Conservation (phyloP, 495 filamentous ascomycete species). For the Penicillium tannophilum region DNA sequence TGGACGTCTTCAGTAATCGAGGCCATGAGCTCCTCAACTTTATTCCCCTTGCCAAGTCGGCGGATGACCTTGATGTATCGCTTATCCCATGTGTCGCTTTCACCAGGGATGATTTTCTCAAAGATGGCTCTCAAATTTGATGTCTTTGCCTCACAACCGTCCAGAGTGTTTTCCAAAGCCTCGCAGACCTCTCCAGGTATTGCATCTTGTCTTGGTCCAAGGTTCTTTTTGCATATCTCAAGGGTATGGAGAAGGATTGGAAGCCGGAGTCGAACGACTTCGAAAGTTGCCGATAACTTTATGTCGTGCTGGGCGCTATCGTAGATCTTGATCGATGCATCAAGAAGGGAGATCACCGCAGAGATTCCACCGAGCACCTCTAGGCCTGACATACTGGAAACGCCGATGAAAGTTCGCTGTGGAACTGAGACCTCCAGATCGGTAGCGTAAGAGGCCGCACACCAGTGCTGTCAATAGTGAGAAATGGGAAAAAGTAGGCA, state of each 20-base stretch:
- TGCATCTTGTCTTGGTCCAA: no score
- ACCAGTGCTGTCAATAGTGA: no score
- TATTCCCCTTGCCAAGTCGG: constrained; percentile 19
- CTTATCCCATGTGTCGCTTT: not conserved
- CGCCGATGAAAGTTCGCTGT: no score
- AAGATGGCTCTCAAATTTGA: not conserved
- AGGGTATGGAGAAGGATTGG: not conserved
- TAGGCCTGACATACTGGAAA: constrained; percentile 55
- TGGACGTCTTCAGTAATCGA: constrained; percentile 17
- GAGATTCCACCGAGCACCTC: not conserved
- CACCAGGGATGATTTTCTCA: no score
- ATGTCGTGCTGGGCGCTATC: constrained; percentile 1
- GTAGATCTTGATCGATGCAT: not conserved
- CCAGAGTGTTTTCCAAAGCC: not conserved
- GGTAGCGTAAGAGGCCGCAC: no score
- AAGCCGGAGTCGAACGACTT: not conserved
- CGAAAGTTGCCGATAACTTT: not conserved
- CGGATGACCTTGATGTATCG: constrained; percentile 15
- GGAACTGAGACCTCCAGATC: no score
- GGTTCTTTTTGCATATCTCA: not conserved
- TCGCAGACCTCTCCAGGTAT: no score
- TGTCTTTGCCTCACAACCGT: not conserved
- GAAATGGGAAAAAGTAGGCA: no score
- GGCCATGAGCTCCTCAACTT: constrained; percentile 20
- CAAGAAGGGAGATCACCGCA: not conserved